Evolutionary conservation across 2,329 filamentous ascomycete species (phyloP).

Genomic region (Cladosporium sp.): DNA sequence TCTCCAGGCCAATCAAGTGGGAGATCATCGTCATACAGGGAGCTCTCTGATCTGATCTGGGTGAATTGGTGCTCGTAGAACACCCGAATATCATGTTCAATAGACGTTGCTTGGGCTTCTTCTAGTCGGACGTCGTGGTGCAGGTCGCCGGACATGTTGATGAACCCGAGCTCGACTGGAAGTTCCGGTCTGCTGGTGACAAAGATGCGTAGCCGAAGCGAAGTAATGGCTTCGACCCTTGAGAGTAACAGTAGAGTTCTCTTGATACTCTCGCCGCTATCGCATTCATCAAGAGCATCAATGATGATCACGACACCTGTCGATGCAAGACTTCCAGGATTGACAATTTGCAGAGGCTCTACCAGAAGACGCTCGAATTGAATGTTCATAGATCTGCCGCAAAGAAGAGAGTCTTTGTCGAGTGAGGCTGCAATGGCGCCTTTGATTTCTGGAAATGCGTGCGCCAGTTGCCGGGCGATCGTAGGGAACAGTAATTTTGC

Average conservation of each 20-base stretch:
- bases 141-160: slow-evolving; percentile 1
- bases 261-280: slow-evolving; percentile 8
- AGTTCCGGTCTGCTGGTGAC: slow-evolving; percentile 25
- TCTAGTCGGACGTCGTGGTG: slow-evolving; percentile 21
- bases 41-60: neutral
- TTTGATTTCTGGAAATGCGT: neutral
- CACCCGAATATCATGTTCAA: slow-evolving; percentile 27
- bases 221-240: slow-evolving; percentile 7
- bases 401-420: neutral
- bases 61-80: slow-evolving; percentile 16
- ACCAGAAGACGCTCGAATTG: slow-evolving; percentile 17
- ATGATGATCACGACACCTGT: slow-evolving; percentile 16
- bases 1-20: neutral
- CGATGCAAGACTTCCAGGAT: neutral
- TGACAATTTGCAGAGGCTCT: slow-evolving; percentile 5
- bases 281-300: slow-evolving; percentile 34
- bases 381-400: neutral
- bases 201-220: slow-evolving; percentile 18
- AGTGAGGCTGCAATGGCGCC: neutral
- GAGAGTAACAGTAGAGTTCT: slow-evolving; percentile 17
- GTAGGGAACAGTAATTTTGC: slow-evolving; percentile 15
- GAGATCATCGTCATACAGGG: neutral
- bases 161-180: slow-evolving; percentile 20
- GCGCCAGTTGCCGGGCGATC: slow-evolving; percentile 14
- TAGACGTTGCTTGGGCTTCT: slow-evolving; percentile 17